Percentiles rank a stretch among this genome's conserved stretches.
phyloP scores from a whole-genome alignment of 805 yeast species.

The Kurtzmaniella fragi region DNA sequence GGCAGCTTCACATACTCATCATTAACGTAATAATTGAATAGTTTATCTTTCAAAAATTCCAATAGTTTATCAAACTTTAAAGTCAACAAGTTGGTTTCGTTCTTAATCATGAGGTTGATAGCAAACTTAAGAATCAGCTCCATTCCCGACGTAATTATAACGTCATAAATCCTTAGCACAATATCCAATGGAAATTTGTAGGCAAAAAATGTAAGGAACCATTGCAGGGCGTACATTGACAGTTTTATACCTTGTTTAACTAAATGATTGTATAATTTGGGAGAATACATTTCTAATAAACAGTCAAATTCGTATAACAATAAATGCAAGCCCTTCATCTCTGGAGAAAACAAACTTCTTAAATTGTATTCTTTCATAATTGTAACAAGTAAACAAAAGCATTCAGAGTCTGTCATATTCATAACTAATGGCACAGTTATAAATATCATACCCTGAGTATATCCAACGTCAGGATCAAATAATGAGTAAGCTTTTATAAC shows the following conservation, averaged over 20 bases:
- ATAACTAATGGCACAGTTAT: slow-evolving; percentile 79
- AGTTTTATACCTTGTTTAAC: slow-evolving; percentile 82
- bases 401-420: slow-evolving; percentile 77
- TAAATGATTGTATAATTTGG: slow-evolving; percentile 69
- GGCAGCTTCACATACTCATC: slow-evolving; percentile 23
- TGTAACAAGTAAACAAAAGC: slow-evolving; percentile 74
- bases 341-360: slow-evolving; percentile 73
- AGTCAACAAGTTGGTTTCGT: slow-evolving; percentile 51
- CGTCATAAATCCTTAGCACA: slow-evolving; percentile 82
- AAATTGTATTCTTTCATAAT: slow-evolving; percentile 84
- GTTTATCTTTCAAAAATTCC: slow-evolving; percentile 70
- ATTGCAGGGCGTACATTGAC: slow-evolving; percentile 95
- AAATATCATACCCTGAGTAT: slow-evolving; percentile 98
- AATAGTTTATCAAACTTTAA: slow-evolving; percentile 74
- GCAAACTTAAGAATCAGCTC: slow-evolving; percentile 85
- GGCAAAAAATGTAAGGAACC: slow-evolving; percentile 94
- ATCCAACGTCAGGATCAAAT: slow-evolving; percentile 90
- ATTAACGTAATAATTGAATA: slow-evolving; percentile 66
- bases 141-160: slow-evolving; percentile 84
- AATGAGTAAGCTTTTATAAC: slow-evolving; percentile 81
- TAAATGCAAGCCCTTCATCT: slow-evolving; percentile 89
- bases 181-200: slow-evolving; percentile 89
- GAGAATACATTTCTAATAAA: slow-evolving; percentile 69
- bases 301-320: slow-evolving; percentile 88
- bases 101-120: slow-evolving; percentile 69